phyloP scores from a whole-genome alignment of 2,329 filamentous ascomycete genomes.

The Aspergillus phoenicis region DNA sequence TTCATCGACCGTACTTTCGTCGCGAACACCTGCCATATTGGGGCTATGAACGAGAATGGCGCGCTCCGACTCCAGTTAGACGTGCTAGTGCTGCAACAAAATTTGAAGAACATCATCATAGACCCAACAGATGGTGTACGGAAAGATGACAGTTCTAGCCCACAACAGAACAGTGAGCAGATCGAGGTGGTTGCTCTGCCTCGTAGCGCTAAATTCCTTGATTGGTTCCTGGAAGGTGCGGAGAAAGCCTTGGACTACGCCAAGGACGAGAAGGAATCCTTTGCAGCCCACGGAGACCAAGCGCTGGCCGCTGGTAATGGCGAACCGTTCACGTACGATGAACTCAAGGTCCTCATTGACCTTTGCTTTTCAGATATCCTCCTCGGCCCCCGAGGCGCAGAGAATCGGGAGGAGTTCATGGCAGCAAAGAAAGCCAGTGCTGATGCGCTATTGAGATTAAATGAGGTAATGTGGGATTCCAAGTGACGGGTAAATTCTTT shows the following conservation, averaged over 20 bases:
- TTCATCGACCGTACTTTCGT: slow-evolving; percentile 82
- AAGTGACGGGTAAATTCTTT: slow-evolving; percentile 14
- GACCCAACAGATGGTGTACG: slow-evolving; percentile 25
- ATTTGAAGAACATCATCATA: slow-evolving; percentile 84
- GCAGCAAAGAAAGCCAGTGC: slow-evolving; percentile 49
- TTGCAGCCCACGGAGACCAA: slow-evolving; percentile 38
- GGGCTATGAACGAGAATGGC: slow-evolving; percentile 81
- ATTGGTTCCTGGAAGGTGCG: slow-evolving; percentile 52
- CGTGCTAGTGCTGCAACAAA: slow-evolving; percentile 92
- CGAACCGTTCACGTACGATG: slow-evolving; percentile 50
- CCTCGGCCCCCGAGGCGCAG: slow-evolving; percentile 42
- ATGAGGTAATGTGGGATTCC: slow-evolving; percentile 53
- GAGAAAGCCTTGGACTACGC: slow-evolving; percentile 49
- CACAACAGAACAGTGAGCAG: slow-evolving; percentile 14
- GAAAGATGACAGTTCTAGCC: slow-evolving; percentile 7
- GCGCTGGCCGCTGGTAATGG: slow-evolving; percentile 42
- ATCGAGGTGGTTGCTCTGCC: slow-evolving; percentile 46
- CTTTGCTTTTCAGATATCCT: slow-evolving; percentile 50
- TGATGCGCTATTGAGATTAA: slow-evolving; percentile 48
- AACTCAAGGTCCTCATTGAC: slow-evolving; percentile 49
- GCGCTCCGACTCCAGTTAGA: slow-evolving; percentile 90
- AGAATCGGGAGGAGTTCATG: slow-evolving; percentile 50
- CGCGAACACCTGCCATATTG: slow-evolving; percentile 68
- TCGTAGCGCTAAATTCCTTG: slow-evolving; percentile 49
- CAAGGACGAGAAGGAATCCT: slow-evolving; percentile 47